Evolutionary conservation across 1,284 basidiomycete genomes (phyloP).

Genomic region (Cutaneotrichosporon sp.): DNA sequence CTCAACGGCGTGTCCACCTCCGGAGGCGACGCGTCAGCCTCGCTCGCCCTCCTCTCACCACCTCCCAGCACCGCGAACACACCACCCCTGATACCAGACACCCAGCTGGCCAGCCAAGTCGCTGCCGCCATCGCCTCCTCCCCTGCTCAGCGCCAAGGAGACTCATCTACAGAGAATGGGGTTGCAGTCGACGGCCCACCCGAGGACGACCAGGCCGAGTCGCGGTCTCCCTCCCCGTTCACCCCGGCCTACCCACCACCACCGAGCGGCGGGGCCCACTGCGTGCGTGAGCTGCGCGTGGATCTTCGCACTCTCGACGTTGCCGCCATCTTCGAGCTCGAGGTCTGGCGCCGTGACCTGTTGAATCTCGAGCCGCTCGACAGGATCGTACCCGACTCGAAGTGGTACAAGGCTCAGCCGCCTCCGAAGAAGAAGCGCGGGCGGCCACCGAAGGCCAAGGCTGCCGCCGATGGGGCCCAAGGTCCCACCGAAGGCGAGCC

Average conservation of each 20-base stretch:
- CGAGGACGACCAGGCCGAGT: not conserved
- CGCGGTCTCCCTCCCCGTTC: constrained; percentile 14
- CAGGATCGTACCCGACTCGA: constrained; percentile 28
- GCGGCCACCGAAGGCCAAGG: not conserved
- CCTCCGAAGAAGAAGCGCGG: constrained; percentile 1
- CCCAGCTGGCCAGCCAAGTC: not conserved
- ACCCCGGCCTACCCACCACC: constrained; percentile 29
- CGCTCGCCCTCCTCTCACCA: not conserved
- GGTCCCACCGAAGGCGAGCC: not conserved
- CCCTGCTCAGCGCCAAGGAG: not conserved
- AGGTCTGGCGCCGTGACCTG: constrained; percentile 41
- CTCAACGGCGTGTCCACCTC: not conserved
- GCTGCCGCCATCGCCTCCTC: not conserved
- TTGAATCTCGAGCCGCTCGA: constrained; percentile 32
- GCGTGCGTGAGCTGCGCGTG: constrained; percentile 41
- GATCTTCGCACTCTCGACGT: constrained; percentile 44
- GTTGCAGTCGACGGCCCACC: not conserved
- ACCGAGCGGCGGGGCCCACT: constrained; percentile 31
- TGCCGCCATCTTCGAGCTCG: constrained; percentile 41
- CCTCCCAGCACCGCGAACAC: not conserved
- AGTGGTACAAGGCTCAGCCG: constrained; percentile 22
- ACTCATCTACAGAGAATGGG: not conserved
- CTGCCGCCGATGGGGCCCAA: not conserved
- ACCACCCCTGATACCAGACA: not conserved
- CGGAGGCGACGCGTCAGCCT: not conserved